Evolutionary conservation across 257 asterid genomes (phyloP).

Genomic region (Nyctanthes arbortristis): DNA sequence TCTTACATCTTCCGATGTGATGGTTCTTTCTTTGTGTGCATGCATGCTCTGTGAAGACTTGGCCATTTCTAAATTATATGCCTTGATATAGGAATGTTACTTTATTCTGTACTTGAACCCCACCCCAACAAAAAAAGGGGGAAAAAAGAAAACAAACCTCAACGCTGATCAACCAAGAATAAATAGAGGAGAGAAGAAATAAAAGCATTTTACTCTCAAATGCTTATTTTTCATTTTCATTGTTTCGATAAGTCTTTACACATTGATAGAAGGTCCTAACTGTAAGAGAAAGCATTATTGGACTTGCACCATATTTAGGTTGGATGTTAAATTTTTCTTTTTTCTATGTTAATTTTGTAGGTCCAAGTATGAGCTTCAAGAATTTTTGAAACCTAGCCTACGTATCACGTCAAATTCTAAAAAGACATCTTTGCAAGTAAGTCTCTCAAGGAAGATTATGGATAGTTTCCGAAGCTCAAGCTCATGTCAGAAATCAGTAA

Average conservation of each 20-base stretch:
- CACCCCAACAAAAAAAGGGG: too few relatives aligned
- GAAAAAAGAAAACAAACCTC: too few relatives aligned
- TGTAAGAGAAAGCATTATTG: not conserved
- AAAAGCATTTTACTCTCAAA: not conserved
- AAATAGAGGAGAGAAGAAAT: too few relatives aligned
- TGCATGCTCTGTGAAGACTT: too few relatives aligned
- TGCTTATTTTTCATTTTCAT: not conserved
- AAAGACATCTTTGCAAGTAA: constrained; percentile 61
- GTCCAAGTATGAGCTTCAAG: constrained; percentile 92
- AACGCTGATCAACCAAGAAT: too few relatives aligned
- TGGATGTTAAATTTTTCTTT: not conserved
- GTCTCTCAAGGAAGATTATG: constrained; percentile 68
- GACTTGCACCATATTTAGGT: not conserved
- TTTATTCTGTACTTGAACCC: too few relatives aligned
- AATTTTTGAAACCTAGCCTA: constrained; percentile 92
- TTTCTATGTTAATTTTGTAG: constrained; percentile 35
- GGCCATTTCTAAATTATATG: too few relatives aligned
- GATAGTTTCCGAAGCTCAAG: constrained; percentile 68
- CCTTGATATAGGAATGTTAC: too few relatives aligned
- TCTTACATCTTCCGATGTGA: not conserved
- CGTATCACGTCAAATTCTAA: constrained; percentile 69
- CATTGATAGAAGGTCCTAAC: not conserved
- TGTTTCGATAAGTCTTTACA: not conserved
- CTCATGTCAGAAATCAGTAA: constrained; percentile 64
- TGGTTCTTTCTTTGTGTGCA: not conserved